Conservation (phyloP, 495 filamentous ascomycete species). For the Podospora pseudocomata region DNA sequence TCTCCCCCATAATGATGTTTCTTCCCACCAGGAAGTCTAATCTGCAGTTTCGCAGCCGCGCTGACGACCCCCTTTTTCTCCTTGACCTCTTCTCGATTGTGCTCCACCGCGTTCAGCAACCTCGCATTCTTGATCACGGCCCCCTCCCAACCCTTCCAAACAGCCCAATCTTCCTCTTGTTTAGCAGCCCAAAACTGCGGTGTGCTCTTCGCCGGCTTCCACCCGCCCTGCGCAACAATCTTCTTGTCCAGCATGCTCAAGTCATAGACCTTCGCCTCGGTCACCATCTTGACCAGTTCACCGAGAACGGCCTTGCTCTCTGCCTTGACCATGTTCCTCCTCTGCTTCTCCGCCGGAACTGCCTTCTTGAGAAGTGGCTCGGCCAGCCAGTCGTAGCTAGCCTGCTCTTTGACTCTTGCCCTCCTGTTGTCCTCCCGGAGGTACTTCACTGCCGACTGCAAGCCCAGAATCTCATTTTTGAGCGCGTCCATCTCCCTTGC, state of each 20-base stretch:
- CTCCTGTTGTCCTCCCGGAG: conserved; percentile 74
- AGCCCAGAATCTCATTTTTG: conserved; percentile 61
- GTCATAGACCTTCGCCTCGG: conserved; percentile 56
- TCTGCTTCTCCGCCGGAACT: conserved; percentile 48
- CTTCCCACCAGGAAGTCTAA: conserved; percentile 43
- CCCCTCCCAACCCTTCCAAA: conserved; percentile 42
- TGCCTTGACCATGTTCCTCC: conserved; percentile 55
- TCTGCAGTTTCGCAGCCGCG: conserved; percentile 46
- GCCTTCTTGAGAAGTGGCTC: conserved; percentile 56
- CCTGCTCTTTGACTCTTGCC: conserved; percentile 58
- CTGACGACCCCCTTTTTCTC: conserved; percentile 24
- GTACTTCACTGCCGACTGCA: conserved; percentile 74
- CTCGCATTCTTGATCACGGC: conserved; percentile 38
- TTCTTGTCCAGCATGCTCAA: conserved; percentile 47
- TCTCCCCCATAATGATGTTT: conserved; percentile 21
- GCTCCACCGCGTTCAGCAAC: conserved; percentile 26
- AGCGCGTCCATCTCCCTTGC: conserved; percentile 72
- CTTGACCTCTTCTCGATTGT: conserved; percentile 21
- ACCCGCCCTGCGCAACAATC: conserved; percentile 51
- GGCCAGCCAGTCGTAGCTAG: conserved; percentile 60
- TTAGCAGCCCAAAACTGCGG: conserved; percentile 43
- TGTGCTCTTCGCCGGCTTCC: conserved; percentile 45
- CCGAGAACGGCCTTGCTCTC: conserved; percentile 69
- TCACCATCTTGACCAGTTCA: conserved; percentile 66
- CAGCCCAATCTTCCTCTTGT: conserved; percentile 40